Conservation (phyloP, 441 rosid species). For the Eutrema salsugineum region DNA sequence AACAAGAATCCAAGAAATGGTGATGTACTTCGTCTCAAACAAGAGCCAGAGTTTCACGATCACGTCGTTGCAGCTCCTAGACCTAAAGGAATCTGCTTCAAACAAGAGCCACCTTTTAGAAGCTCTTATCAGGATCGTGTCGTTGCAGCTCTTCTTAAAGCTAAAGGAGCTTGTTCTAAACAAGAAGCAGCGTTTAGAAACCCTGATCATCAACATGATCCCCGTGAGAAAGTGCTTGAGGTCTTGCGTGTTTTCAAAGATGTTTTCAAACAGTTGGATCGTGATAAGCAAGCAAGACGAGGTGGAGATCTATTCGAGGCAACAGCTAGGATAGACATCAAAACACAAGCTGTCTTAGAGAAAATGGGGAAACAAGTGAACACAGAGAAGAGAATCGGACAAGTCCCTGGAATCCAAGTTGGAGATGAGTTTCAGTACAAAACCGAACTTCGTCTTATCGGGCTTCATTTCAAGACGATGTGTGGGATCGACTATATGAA, state of each 20-base stretch:
- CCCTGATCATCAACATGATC: not conserved
- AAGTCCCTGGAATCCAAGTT: slow-evolving; percentile 70
- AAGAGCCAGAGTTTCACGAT: not conserved
- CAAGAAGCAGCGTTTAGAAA: not conserved
- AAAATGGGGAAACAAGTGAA: slow-evolving; percentile 39
- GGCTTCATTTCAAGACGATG: slow-evolving; percentile 67
- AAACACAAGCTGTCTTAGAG: slow-evolving; percentile 43
- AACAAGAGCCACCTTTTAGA: not conserved
- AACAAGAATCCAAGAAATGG: not conserved
- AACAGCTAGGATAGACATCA: slow-evolving; percentile 21
- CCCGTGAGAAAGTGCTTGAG: slow-evolving; percentile 17
- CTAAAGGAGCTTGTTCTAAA: not conserved
- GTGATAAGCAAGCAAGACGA: slow-evolving; percentile 1
- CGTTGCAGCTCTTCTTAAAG: not conserved
- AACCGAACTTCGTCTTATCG: slow-evolving; percentile 63
- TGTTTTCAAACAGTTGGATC: not conserved
- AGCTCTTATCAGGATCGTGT: not conserved
- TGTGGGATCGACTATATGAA: slow-evolving; percentile 69
- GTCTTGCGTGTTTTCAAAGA: not conserved
- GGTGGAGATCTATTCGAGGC: not conserved
- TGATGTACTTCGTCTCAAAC: not conserved
- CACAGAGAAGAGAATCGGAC: slow-evolving; percentile 48
- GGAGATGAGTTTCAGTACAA: slow-evolving; percentile 81
- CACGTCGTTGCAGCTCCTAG: too few relatives aligned
- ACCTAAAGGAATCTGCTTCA: not conserved